Evolutionary conservation across 2,329 filamentous ascomycete species (phyloP), one percentile per base, ranked within the genome.

Genomic region (Epichloe baconii): DNA sequence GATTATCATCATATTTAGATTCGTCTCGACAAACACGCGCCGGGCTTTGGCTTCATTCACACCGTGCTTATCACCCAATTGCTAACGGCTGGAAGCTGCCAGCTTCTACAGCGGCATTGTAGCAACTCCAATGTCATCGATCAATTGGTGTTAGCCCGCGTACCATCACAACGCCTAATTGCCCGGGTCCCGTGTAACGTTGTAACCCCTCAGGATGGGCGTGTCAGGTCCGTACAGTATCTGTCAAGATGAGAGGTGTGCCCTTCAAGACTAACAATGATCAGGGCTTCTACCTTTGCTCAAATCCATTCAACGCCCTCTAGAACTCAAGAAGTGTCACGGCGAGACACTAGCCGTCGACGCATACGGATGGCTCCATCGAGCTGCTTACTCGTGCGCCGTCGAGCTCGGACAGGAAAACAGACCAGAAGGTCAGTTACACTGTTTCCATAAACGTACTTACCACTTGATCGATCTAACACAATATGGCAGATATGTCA

Each of bases 291-390:
- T 97, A 36, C 88, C 88, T 38, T 76, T 97, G 54, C 81, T 98
- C 54, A 97, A 97, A 70, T 97, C 93, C 44, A 97, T 98, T 50
- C 93, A 98, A 54, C 89, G 86, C 63, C 86, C 86, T 63, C 86
- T 81, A 48, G 86, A 88, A 59, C 75, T 98, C 54, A 94, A 89
- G 65, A 89, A 89, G 62, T 96, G 86, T 67, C 72, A 79, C 12
- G 93, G 91, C 48, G 83, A 95, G 68, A 95, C 86, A 1, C 78
- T 98, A 45, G 94, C 86, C n/a, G 83, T 98, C 37, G 93, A 98
- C 67, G 91, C 86, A 52, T 98, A 98, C 75, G 93, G 91, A 65
- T 98, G 94, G 93, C 82, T 98, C 51, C 93, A 98, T 68, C 85
- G 93, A 58, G 94, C 90, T 50, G 89, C 89, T 45, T 83, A 94